Evolutionary conservation across 257 asterid species (phyloP).

Genomic region (Nicotiana otophora): DNA sequence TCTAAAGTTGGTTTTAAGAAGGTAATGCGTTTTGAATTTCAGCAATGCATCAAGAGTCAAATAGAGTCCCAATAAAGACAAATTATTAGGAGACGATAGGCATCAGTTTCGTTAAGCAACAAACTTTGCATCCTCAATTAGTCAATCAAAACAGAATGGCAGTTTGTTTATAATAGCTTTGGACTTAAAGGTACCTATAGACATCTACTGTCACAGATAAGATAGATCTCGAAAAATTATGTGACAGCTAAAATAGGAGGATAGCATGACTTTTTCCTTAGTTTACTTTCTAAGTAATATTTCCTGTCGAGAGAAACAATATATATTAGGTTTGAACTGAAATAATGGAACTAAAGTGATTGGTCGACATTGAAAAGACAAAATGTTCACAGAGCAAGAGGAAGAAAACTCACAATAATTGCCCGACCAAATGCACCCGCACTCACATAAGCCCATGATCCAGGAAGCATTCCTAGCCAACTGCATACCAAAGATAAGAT

Average conservation of each 20-base stretch:
- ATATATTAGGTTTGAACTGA: neutral
- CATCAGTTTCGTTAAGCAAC: neutral
- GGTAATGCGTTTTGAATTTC: neutral
- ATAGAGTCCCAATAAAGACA: neutral
- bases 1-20: neutral
- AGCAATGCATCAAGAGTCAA: neutral
- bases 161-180: neutral
- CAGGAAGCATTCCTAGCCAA: constrained; percentile 98
- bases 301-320: neutral
- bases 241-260: neutral
- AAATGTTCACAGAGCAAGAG: neutral
- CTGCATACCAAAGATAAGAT: constrained; percentile 36
- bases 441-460: constrained; percentile 95
- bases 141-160: neutral
- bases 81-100: neutral
- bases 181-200: neutral
- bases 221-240: neutral
- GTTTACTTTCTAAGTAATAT: neutral
- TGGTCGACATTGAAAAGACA: neutral
- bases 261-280: neutral
- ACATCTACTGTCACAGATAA: neutral
- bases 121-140: neutral
- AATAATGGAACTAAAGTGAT: neutral
- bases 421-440: constrained; percentile 98
- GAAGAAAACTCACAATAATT: constrained; percentile 54